Percentiles rank a stretch among this genome's conserved stretches.
phyloP scores from a whole-genome alignment of 129 eudicot species.

The Pseudognaphalium luteoalbum region DNA sequence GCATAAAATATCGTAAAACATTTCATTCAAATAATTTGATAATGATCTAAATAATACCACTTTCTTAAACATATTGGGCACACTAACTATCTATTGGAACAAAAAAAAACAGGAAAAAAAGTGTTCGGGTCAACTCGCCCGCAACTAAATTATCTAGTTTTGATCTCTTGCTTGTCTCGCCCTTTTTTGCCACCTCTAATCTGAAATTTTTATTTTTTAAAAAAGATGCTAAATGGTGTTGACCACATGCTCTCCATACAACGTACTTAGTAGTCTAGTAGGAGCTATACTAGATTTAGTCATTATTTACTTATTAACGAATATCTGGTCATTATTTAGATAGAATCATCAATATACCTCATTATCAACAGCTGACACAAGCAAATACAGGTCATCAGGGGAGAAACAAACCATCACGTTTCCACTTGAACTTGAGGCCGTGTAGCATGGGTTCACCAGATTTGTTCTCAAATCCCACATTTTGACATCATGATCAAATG shows the following conservation, averaged over 20 bases:
- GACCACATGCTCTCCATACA: too few species aligned
- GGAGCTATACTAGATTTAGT: not conserved
- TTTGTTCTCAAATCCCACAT: constrained; percentile 91
- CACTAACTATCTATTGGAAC: too few species aligned
- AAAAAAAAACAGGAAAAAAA: too few species aligned
- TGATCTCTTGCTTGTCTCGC: not conserved
- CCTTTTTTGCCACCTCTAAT: not conserved
- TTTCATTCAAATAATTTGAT: too few species aligned
- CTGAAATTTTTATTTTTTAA: too few species aligned
- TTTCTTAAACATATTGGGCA: too few species aligned
- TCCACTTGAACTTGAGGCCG: constrained; percentile 80
- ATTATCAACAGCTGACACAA: constrained; percentile 86
- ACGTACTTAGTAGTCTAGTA: too few species aligned
- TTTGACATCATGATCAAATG: constrained; percentile 74
- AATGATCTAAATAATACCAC: too few species aligned
- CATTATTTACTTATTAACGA: not conserved
- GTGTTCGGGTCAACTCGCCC: too few species aligned
- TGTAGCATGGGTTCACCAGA: constrained; percentile 58
- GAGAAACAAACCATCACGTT: constrained; percentile 94
- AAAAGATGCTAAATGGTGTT: too few species aligned
- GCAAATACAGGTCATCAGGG: constrained; percentile 79
- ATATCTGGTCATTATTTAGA: not conserved
- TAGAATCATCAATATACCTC: constrained; percentile 48
- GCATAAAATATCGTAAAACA: too few species aligned
- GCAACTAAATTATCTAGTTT: too few species aligned